A percentile compares a stretch with the other conserved stretches of the same genome.
phyloP scores from a whole-genome alignment of 2,329 filamentous ascomycete genomes.

The Scopulariopsis brevicaulis region DNA sequence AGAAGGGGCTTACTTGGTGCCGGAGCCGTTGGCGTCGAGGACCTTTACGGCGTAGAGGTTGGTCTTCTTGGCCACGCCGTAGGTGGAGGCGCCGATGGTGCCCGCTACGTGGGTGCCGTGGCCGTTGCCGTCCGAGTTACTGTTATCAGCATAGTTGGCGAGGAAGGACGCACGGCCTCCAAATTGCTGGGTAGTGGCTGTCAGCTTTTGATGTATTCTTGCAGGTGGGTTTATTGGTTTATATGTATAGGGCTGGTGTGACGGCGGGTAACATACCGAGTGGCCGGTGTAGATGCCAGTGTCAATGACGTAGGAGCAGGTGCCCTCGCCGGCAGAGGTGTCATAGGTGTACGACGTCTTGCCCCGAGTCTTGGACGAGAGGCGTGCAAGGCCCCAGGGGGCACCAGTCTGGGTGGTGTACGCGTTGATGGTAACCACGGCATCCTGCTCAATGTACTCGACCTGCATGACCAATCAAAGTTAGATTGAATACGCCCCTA shows the following conservation, averaged over 20 bases:
- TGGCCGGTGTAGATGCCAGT: slow-evolving; percentile 38
- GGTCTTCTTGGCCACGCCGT: slow-evolving; percentile 29
- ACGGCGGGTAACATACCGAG: slow-evolving; percentile 21
- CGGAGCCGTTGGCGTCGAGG: slow-evolving; percentile 15
- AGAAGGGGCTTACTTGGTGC: not conserved
- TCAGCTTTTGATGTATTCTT: not conserved
- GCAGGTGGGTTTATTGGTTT: not conserved
- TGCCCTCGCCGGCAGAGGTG: slow-evolving; percentile 18
- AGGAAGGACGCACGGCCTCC: slow-evolving; percentile 25
- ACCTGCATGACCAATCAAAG: slow-evolving; percentile 8
- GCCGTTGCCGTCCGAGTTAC: slow-evolving; percentile 12
- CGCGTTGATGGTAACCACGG: slow-evolving; percentile 11
- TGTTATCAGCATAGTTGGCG: slow-evolving; percentile 15
- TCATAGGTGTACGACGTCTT: slow-evolving; percentile 19
- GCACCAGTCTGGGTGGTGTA: slow-evolving; percentile 15
- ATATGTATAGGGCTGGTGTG: not conserved
- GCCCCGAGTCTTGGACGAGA: slow-evolving; percentile 9
- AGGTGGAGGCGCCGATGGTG: slow-evolving; percentile 19
- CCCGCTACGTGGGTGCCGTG: slow-evolving; percentile 28
- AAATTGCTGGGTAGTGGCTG: not conserved
- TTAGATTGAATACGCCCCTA: not conserved
- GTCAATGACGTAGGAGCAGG: slow-evolving; percentile 30
- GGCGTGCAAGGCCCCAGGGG: slow-evolving; percentile 10
- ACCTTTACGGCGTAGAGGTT: slow-evolving; percentile 33
- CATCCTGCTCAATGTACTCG: slow-evolving; percentile 14